A percentile compares a stretch with the other conserved stretches of the same genome.
Conservation (phyloP, 495 filamentous ascomycete species). For the Tuber magnatum region DNA sequence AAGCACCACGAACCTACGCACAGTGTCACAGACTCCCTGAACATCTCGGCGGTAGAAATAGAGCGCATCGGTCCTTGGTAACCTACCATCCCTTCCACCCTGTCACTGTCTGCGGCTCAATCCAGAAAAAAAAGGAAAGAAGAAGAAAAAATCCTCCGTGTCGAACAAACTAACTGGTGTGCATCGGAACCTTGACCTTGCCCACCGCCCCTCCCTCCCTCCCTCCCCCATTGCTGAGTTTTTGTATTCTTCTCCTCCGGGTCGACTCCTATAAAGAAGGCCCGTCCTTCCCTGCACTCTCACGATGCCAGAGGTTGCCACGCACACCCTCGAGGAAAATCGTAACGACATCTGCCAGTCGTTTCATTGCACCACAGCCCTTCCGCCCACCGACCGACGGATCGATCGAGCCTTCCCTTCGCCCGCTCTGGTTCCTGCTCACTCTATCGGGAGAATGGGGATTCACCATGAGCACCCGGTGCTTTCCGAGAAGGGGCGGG, state of each 20-base stretch:
- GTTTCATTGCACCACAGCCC: conserved; percentile 2
- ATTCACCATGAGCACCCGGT: conserved; percentile 14
- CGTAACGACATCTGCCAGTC: conserved; percentile 15
- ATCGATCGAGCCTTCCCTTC: conserved; percentile 15
- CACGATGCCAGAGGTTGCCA: conserved; percentile 20
- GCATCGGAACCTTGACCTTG: not conserved
- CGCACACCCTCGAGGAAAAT: conserved; percentile 23
- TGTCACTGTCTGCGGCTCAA: not conserved
- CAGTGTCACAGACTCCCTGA: not conserved
- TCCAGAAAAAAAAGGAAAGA: not conserved
- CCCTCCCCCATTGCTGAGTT: not conserved
- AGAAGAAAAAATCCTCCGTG: not conserved
- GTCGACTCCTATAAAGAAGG: not conserved
- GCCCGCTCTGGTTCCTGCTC: not conserved
- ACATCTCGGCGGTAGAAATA: not conserved
- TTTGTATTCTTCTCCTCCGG: not conserved
- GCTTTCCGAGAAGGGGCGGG: conserved; percentile 25
- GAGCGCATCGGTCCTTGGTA: not conserved
- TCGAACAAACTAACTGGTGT: not conserved
- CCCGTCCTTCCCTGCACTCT: not conserved
- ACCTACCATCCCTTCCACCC: not conserved
- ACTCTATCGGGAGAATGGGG: conserved; percentile 12
- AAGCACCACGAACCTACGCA: not conserved
- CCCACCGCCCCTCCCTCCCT: not conserved
- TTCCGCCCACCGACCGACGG: conserved; percentile 10